Evolutionary conservation across 768 basidiomycete species (phyloP), one percentile per base, ranked within the genome.

Genomic region (Gyrodon lividus): DNA sequence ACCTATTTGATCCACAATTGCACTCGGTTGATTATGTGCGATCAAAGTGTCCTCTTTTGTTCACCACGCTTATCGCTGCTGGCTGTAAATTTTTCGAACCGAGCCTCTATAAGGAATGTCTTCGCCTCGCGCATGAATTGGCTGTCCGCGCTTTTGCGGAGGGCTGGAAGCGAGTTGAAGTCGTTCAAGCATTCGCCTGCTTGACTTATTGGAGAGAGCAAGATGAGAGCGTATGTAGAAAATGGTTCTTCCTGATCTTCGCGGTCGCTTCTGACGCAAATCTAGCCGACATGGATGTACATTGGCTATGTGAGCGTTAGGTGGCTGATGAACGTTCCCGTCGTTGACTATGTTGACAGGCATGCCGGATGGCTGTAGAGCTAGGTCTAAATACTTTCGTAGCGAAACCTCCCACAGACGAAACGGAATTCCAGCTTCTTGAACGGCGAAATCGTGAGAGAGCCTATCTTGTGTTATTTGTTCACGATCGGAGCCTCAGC

Each of bases 131-230:
- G 12, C 76, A 89, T 48, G 83, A 87, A 20, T 79, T 86, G 56
- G 83, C 86, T n/a, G 75, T 87, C 23, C 80, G 82, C 51, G 89
- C 91, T 8, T 92, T 94, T 60, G 77, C 82, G 28, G 83, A 87
- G 55, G 79, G 77, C n/a, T 85, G 81, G 80, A 87, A 89, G 65
- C 78, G 84, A 54, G 83, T 95, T 46, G 92, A 93, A 69, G 84
- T 92, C 19, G 87, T 90, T 4, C 93, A 96, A 69, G 89, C 91
- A 23, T 89, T 92, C 65, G 86, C 88, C 17, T 92, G 90, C 60
- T 74, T 95, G 54, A 90, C 86, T 34, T 95, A 94, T 69, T 95
- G 91, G 90, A 86, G 81, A 65, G 89, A 91, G 59, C 87, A 91
- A 35, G 84, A 89, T 56, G 93, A 96, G 59, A 88, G 83, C 49